Evolutionary conservation across 1,284 basidiomycete species (phyloP), one percentile per base, ranked within the genome.

Genomic region (Ustilago loliicola): DNA sequence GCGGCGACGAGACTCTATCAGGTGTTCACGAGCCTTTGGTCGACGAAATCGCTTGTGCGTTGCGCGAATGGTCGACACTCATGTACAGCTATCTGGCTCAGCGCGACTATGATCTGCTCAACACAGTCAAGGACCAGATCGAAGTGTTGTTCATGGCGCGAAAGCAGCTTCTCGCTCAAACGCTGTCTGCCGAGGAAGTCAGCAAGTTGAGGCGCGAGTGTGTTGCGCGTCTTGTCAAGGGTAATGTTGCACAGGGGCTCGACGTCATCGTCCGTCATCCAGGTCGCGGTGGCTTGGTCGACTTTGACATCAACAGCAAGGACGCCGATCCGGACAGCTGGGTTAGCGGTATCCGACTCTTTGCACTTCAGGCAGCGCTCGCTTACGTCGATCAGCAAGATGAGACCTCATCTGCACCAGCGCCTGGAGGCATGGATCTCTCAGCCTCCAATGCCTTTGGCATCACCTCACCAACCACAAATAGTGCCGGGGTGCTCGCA

Each of bases 261-360:
- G 96, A 98, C 84, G 92, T 98, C 69, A 96, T 99, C 80, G 96
- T 98, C 13, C 90, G 96, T 23, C 95, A 98, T 87, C 93, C 96
- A 15, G 92, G 91, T 11, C 94, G 93, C 89, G 96, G 96, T 21
- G 93, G 92, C 4, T 89, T 98, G 25, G 93, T 96, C 30, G 94
- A 87, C 48, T 80, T 82, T 47, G 79, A 83, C 62, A 73, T 83
- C 62, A 75, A 61, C 57, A 77, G 73, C 47, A 79, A 75, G 51
- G 74, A 78, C 21, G 68, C 74, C 3, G 75, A 84, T 48, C 67
- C 69, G 15, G 81, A 83, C 32, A 84, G 80, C 64, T 84, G 82
- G 82, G 77, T 84, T 23, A 84, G 82, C 47, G 82, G 82, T 27
- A 78, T 84, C 47, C 79, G 80, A 5, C 83, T 87, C 59, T 86